Evolutionary conservation across 257 asterid species (phyloP).

Genomic region (Nicotiana paniculata): DNA sequence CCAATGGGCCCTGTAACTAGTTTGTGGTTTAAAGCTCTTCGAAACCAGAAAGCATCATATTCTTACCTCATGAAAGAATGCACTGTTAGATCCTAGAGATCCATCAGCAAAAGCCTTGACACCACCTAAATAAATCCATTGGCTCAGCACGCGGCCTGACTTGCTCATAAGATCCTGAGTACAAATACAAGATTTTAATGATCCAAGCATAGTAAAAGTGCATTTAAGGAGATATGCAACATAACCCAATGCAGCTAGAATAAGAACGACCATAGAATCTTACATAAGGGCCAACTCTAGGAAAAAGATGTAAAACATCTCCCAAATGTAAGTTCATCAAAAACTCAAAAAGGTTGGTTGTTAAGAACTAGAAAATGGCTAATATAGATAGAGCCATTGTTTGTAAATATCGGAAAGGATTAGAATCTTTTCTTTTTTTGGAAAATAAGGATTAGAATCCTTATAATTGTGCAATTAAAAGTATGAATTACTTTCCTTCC

Average conservation of each 20-base stretch:
- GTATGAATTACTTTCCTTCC: no score
- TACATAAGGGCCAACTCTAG: not conserved
- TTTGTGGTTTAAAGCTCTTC: not conserved
- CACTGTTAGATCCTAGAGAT: constrained; percentile 92
- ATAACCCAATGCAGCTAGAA: not conserved
- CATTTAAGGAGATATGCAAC: not conserved
- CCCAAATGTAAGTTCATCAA: no score
- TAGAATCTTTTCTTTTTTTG: no score
- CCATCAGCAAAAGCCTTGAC: constrained; percentile 92
- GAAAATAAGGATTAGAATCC: no score
- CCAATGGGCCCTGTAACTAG: not conserved
- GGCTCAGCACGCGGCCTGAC: constrained; percentile 63
- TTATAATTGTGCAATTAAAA: no score
- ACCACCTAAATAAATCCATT: constrained; percentile 94
- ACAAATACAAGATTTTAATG: not conserved
- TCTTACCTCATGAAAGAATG: constrained; percentile 69
- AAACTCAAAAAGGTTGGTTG: no score
- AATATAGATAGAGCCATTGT: no score
- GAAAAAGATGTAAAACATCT: no score
- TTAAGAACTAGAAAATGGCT: no score
- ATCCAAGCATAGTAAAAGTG: not conserved
- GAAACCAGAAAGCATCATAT: not conserved
- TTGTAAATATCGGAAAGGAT: no score
- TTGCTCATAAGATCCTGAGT: constrained; percentile 48
- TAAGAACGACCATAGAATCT: not conserved